Percentiles rank a stretch among this genome's conserved stretches.
Evolutionary conservation across 1,139 yeast species (phyloP).

Genomic region (Entelexis paramagnoliae): DNA sequence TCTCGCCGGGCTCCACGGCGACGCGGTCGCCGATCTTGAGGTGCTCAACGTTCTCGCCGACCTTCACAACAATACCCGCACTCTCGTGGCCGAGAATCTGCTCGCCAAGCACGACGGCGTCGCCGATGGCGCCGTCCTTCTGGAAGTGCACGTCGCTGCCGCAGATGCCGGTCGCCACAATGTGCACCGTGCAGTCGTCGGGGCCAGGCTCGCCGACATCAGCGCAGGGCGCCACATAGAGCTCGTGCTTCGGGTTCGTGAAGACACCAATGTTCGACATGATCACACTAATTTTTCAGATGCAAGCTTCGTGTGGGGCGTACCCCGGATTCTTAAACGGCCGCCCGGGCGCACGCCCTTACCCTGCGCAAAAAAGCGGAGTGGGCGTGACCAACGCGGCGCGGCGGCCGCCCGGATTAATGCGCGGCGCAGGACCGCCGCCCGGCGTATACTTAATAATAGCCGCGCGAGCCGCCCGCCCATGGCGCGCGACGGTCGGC

Average conservation of each 20-base stretch:
- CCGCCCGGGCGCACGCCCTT: not conserved
- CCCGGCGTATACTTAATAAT: not conserved
- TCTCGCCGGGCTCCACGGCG: slow-evolving; percentile 79
- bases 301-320: not conserved
- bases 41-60: slow-evolving; percentile 50
- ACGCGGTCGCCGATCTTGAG: slow-evolving; percentile 69
- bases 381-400: not conserved
- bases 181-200: slow-evolving; percentile 39
- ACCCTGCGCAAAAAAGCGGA: not conserved
- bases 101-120: slow-evolving; percentile 43
- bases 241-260: slow-evolving; percentile 34
- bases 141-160: slow-evolving; percentile 78
- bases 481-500: too few species aligned
- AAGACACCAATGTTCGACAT: slow-evolving; percentile 31
- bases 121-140: slow-evolving; percentile 63
- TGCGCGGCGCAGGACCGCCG: not conserved
- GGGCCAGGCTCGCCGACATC: slow-evolving; percentile 30
- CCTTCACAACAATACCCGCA: slow-evolving; percentile 57
- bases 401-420: not conserved
- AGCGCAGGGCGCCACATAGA: slow-evolving; percentile 29
- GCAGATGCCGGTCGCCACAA: slow-evolving; percentile 63
- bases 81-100: slow-evolving; percentile 60
- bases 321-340: slow-evolving; percentile 1
- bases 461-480: too few species aligned
- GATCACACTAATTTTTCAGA: not conserved